Percentiles rank a stretch among this genome's conserved stretches.
These are phyloP conservation scores for Yamadazyma triangularis DNA, from an alignment of 1,139 yeast species.

Conservation along the genomic window DNA sequence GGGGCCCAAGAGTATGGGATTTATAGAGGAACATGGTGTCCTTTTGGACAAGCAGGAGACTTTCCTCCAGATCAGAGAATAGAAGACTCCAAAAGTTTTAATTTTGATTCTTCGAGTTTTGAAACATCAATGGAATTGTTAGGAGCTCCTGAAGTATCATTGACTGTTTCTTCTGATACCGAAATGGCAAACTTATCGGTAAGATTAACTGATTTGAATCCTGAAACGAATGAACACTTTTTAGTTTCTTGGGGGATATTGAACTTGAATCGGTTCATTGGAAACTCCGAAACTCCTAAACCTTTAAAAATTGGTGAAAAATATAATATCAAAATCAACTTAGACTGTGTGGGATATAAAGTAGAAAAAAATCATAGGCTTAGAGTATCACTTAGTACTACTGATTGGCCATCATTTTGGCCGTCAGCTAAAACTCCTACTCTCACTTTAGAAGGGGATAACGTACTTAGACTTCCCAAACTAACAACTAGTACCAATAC, in stretches of 20 bases:
- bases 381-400: constrained; percentile 31
- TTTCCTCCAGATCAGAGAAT: constrained; percentile 38
- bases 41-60: constrained; percentile 39
- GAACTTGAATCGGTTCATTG: constrained; percentile 29
- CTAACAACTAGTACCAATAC: not conserved
- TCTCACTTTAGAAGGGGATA: constrained; percentile 13
- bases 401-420: constrained; percentile 44
- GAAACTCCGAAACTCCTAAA: constrained; percentile 34
- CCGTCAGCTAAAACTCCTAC: constrained; percentile 30
- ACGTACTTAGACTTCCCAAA: constrained; percentile 4
- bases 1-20: constrained; percentile 35
- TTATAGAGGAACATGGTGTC: constrained; percentile 39
- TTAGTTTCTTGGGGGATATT: constrained; percentile 41
- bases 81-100: constrained; percentile 32
- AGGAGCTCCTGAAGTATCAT: constrained; percentile 29
- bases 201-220: constrained; percentile 30
- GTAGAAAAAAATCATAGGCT: constrained; percentile 27
- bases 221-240: constrained; percentile 23
- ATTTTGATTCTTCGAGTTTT: constrained; percentile 24
- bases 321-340: constrained; percentile 24
- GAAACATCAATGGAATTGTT: constrained; percentile 17
- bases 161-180: constrained; percentile 25
- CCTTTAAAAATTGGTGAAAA: constrained; percentile 19
- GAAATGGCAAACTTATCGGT: constrained; percentile 30
- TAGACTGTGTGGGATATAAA: constrained; percentile 34